Evolutionary conservation across 768 basidiomycete species (phyloP), one percentile per base, ranked within the genome.

Genomic region (Ramaria sp.): DNA sequence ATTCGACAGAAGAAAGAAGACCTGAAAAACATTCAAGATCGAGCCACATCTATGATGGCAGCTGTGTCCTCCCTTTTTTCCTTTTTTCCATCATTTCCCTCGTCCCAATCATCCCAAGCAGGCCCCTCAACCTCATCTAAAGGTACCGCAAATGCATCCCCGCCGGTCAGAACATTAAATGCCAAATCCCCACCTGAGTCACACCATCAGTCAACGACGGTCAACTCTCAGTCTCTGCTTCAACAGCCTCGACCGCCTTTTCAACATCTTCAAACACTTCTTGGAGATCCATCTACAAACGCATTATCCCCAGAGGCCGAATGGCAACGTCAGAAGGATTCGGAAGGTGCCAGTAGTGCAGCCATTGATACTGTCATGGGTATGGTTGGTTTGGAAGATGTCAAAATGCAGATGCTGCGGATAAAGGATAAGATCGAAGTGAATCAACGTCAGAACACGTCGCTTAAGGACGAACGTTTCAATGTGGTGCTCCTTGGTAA

Each of bases 281-380:
- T n/a, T n/a, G n/a, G n/a, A n/a, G n/a, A n/a, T n/a, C n/a, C n/a
- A n/a, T n/a, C n/a, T n/a, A n/a, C n/a, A n/a, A 10, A 27, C 11
- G 12, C 4, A 31, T 62, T 66, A 7, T 15, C 52, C 10, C 43
- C 67, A 1, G 60, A 64, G 37, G 59, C 64, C 0, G 75, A 78
- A 52, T 87, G 86, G 85, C 67, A 77, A 56, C 68, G 76, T 10
- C 78, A 79, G 65, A 87, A 87, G 66, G 66, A 65, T 3, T 54
- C 78, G 0, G 75, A 81, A 20, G 83, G 83, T 3, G 77, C 67
- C 1, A 67, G 62, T 22, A 82, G 82, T 57, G 63, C 65, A 5
- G 69, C 76, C n/a, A 77, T 88, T 22, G 85, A 87, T 60, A 70
- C 72, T 2, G 76, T 85, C 60, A 87, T 87, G 84, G 75, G 66